A percentile compares a stretch with the other conserved stretches of the same genome.
Conservation (phyloP, 306 rosid species). For the Sechiopsis laciniata region DNA sequence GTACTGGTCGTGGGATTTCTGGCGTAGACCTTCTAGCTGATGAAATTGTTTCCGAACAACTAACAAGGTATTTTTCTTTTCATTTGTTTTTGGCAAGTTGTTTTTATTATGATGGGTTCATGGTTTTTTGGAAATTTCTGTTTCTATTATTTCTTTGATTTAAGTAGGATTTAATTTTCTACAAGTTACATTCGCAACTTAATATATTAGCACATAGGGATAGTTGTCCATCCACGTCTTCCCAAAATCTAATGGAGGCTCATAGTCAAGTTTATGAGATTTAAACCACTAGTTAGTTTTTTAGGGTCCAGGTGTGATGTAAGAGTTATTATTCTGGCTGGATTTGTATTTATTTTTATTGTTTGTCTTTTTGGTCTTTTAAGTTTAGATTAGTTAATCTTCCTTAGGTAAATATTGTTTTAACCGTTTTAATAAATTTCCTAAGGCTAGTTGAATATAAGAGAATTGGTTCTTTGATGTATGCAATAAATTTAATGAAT, state of each 20-base stretch:
- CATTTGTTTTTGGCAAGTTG: constrained; percentile 16
- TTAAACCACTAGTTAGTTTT: background rate
- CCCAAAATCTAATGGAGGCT: background rate
- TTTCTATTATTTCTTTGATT: background rate
- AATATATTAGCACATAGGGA: background rate
- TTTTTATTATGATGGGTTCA: constrained; percentile 10
- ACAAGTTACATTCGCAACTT: too few relatives aligned
- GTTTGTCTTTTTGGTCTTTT: background rate
- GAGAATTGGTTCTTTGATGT: background rate
- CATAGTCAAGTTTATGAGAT: background rate
- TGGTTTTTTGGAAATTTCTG: background rate
- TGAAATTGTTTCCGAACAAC: constrained; percentile 88
- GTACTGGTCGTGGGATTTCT: constrained; percentile 33
- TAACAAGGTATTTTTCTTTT: constrained; percentile 56
- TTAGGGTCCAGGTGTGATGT: background rate
- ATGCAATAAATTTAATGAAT: background rate
- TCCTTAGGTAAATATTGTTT: constrained; percentile 7
- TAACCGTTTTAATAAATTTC: background rate
- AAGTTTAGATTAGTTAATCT: background rate
- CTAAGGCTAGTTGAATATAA: background rate
- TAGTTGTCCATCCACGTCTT: constrained; percentile 4
- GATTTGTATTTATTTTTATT: constrained; percentile 1
- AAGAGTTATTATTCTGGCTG: background rate
- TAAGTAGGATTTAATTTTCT: too few relatives aligned
- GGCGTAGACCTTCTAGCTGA: constrained; percentile 51